Evolutionary conservation across 2,329 filamentous ascomycete genomes (phyloP), one percentile per base, ranked within the genome.

Genomic region (Colletotrichum cereale): DNA sequence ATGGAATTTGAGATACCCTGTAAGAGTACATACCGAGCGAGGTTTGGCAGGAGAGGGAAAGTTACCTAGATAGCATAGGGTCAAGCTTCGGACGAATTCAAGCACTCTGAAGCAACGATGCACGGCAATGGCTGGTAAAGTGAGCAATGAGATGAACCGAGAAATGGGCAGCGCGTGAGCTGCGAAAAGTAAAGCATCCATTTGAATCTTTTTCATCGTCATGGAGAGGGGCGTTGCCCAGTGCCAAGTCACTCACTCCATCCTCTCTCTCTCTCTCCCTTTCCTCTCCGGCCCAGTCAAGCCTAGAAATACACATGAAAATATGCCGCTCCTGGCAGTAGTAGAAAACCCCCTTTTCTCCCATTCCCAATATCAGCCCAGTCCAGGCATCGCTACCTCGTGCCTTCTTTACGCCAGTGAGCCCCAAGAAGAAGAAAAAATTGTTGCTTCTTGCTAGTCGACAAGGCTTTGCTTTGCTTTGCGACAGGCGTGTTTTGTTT

Each of bases 301-400:
- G 66, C 58, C 60, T 72, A 72, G 29, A 70, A 65, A 65, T 72
- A 72, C 69, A 72, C 26, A 70, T 61, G 57, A 62, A 67, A 58
- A 36, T 50, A 44, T 58, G 57, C 57, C 64, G 24, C 31, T 40
- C 52, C 14, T 58, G 67, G 63, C 53, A 61, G 58, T 42, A 60
- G 50, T 42, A 29, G 40, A 58, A 40, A 44, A n/a, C n/a, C 38
- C 52, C 56, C 58, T 48, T 55, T 72, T 66, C 44, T 55, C 53
- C 53, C 21, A 24, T 68, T 68, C 52, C 62, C 63, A 55, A 52
- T 48, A 53, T 38, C 67, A 40, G 16, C n/a, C 56, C 36, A 52
- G 16, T 29, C 48, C 57, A n/a, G 44, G 50, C 47, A 57, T 50
- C 38, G 56, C 68, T 44, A 53, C 50, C 36, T 5, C 47, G 58